Conservation (phyloP, 2,329 filamentous ascomycete species). For the Penicillium sp. region DNA sequence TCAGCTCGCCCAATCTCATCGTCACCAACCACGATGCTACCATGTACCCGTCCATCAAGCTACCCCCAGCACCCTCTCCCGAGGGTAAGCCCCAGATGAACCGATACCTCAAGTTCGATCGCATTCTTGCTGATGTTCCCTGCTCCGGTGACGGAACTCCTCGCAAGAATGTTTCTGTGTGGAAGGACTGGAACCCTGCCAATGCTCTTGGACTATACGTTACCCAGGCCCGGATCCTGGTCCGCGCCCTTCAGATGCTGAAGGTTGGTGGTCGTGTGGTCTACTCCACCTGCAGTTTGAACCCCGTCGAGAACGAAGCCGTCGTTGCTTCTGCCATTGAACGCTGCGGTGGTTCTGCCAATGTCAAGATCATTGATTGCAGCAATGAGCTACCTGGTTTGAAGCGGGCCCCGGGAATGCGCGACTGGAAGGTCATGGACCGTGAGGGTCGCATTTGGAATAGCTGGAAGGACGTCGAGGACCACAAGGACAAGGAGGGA, state of each 20-base stretch:
- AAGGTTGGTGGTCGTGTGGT: conserved; percentile 94
- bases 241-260: conserved; percentile 91
- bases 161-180: conserved; percentile 90
- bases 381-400: conserved; percentile 75
- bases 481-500: conserved; percentile 64
- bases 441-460: conserved; percentile 79
- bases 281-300: conserved; percentile 99
- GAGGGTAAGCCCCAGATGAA: conserved; percentile 59
- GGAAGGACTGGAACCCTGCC: conserved; percentile 91
- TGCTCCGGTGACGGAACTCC: conserved; percentile 95
- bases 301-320: conserved; percentile 95
- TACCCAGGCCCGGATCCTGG: conserved; percentile 86
- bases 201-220: conserved; percentile 85
- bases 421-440: conserved; percentile 88
- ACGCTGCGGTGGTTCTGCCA: conserved; percentile 79
- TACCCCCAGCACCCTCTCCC: conserved; percentile 63
- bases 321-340: conserved; percentile 87
- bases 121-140: conserved; percentile 93
- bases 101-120: conserved; percentile 92
- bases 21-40: conserved; percentile 98
- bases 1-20: conserved; percentile 94
- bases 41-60: conserved; percentile 87
- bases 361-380: conserved; percentile 84
- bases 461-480: conserved; percentile 79
- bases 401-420: conserved; percentile 76